Conservation (phyloP, 2,329 filamentous ascomycete species). For the Aureobasidium namibiae region DNA sequence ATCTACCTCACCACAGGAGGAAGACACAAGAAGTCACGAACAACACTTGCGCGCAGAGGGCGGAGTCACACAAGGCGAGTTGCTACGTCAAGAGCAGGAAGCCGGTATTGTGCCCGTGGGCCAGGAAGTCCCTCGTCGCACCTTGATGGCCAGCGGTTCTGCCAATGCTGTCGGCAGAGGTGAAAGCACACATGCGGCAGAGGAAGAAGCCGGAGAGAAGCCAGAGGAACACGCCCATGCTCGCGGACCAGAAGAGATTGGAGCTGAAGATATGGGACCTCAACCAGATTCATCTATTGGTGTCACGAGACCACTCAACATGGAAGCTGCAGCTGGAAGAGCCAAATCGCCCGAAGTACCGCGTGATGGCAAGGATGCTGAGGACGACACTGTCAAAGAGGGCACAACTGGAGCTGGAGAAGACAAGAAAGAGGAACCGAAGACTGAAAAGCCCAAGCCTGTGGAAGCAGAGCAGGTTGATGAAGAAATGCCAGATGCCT, state of each 20-base stretch:
- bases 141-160: constrained; percentile 19
- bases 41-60: constrained; percentile 31
- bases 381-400: neutral
- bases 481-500: neutral
- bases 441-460: neutral
- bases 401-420: neutral
- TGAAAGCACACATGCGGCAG: constrained; percentile 24
- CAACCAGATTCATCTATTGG: constrained; percentile 42
- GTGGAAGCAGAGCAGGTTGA: neutral
- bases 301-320: constrained; percentile 25
- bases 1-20: constrained; percentile 19
- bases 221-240: constrained; percentile 64
- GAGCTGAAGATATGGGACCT: constrained; percentile 76
- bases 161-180: constrained; percentile 20
- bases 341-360: neutral
- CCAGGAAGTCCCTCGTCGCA: constrained; percentile 36
- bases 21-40: constrained; percentile 4
- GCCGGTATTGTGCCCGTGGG: constrained; percentile 67
- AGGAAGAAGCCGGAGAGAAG: constrained; percentile 31
- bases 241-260: constrained; percentile 75
- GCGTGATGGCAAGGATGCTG: neutral
- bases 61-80: constrained; percentile 73
- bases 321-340: constrained; percentile 33
- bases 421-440: neutral
- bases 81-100: constrained; percentile 78